A percentile compares a stretch with the other conserved stretches of the same genome.
Conservation (phyloP, 1,284 basidiomycete species). For the Boletus subluridellus region DNA sequence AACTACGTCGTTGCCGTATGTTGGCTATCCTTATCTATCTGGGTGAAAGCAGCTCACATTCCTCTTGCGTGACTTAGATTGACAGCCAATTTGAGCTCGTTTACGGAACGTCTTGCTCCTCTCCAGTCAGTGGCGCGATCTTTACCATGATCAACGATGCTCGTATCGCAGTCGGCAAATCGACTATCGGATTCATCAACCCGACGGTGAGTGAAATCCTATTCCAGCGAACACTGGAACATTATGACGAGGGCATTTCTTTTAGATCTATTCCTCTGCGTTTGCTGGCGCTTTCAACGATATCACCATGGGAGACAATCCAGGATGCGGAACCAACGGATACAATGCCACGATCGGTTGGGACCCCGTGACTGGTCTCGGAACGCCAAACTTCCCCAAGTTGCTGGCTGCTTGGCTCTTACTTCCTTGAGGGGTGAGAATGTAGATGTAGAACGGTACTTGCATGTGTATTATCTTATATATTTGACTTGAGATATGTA, state of each 20-base stretch:
- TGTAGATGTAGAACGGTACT: background rate
- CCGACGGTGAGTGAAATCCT: constrained; percentile 21
- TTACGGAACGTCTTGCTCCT: constrained; percentile 37
- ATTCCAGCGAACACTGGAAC: background rate
- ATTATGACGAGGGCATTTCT: background rate
- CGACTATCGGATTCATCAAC: constrained; percentile 39
- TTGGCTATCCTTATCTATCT: background rate
- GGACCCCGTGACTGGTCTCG: constrained; percentile 33
- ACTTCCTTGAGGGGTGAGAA: constrained; percentile 16
- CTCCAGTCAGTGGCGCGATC: constrained; percentile 41
- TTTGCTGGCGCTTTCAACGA: constrained; percentile 37
- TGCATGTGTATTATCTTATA: background rate
- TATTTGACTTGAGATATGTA: background rate
- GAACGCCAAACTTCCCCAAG: constrained; percentile 23
- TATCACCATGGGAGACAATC: constrained; percentile 27
- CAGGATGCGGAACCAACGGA: constrained; percentile 36
- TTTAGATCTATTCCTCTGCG: constrained; percentile 23
- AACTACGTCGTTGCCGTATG: constrained; percentile 40
- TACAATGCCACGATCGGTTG: constrained; percentile 36
- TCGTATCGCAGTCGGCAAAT: constrained; percentile 37
- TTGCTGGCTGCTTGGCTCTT: constrained; percentile 22
- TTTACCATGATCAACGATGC: constrained; percentile 48
- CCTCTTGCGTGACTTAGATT: constrained; percentile 13
- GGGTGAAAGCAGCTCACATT: background rate
- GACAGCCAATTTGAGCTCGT: constrained; percentile 38